Evolutionary conservation across 306 rosid species (phyloP), one percentile per base, ranked within the genome.

Genomic region (Lathyrus tuberosus): DNA sequence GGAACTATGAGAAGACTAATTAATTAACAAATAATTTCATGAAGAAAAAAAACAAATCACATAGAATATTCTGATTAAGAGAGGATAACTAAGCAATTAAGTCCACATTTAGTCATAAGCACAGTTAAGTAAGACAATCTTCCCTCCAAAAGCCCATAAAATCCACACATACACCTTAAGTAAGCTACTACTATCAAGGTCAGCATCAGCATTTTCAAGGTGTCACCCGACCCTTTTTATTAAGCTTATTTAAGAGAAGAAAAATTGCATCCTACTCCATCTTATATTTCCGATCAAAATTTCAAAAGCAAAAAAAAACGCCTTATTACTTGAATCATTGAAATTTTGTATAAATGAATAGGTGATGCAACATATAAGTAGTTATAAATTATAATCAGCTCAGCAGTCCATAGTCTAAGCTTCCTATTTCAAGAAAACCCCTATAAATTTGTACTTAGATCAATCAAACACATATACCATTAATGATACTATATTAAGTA

Each of bases 181-280:
- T 41, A 20, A 35, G 58, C 53, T 35, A 62, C 56, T 59, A 62
- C 49, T 17, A 46, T 42, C 65, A 53, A 65, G 70, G 46, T 65
- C 73, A 59, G 71, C 78, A 58, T 17, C 53, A 33, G 73, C 73
- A 77, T 77, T 63, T 49, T 33, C 72, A 20, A 73, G 49, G 40
- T 62, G 4, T 41, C 38, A 48, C 31, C 41, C 65, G 41, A 20
- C 46, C 17, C 18, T 38, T 26, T 14, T 18, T 30, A 56, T 48
- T 63, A 47, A 63, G 11, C 62, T 22, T 52, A 38, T 31, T 33
- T 59, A 41, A 9, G 15, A 2, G 5, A 9, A 2, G 20, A 10
- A 6, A 20, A 20, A 47, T 22, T 11, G 53, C 57, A 18, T 16
- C 43, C 48, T 14, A 4, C 60, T 52, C 31, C 62, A 18, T 18